These are phyloP conservation scores for Candida ulmi DNA, from an alignment of 805 yeast species.

Conservation along the genomic window DNA sequence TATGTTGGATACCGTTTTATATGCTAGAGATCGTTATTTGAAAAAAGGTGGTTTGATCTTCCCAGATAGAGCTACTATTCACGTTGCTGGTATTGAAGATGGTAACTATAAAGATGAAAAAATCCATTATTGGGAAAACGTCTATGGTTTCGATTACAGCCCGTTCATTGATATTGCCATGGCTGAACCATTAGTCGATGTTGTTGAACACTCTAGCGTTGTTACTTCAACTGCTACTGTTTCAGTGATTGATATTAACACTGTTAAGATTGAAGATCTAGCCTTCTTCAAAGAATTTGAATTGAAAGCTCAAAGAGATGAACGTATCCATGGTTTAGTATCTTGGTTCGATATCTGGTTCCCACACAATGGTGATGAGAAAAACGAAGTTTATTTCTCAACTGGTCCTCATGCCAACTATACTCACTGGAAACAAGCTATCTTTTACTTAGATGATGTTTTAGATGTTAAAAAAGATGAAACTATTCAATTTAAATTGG, in stretches of 20 bases:
- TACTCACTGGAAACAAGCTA: constrained; percentile 99
- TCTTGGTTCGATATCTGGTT: constrained; percentile 95
- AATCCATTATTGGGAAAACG: constrained; percentile 91
- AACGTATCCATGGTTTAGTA: constrained; percentile 80
- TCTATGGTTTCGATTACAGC: constrained; percentile 92
- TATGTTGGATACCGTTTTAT: constrained; percentile 93
- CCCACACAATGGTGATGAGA: constrained; percentile 47
- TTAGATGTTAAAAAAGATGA: constrained; percentile 76
- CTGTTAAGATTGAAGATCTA: constrained; percentile 76
- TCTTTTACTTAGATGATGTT: constrained; percentile 82
- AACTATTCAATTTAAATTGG: constrained; percentile 59
- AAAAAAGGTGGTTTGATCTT: constrained; percentile 78
- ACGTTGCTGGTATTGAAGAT: constrained; percentile 90
- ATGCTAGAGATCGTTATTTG: constrained; percentile 88
- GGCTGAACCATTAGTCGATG: constrained; percentile 93
- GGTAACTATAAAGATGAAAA: constrained; percentile 88
- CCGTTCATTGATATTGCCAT: constrained; percentile 85
- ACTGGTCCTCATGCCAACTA: constrained; percentile 93
- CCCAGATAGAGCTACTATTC: constrained; percentile 91
- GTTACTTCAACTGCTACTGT: constrained; percentile 68
- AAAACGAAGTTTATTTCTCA: constrained; percentile 65
- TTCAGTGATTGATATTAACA: constrained; percentile 83
- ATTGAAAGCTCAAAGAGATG: constrained; percentile 70
- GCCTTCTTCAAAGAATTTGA: constrained; percentile 69
- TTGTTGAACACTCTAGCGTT: constrained; percentile 75